Conservation (phyloP, 768 basidiomycete species). For the Lactifluus subvellereus region DNA sequence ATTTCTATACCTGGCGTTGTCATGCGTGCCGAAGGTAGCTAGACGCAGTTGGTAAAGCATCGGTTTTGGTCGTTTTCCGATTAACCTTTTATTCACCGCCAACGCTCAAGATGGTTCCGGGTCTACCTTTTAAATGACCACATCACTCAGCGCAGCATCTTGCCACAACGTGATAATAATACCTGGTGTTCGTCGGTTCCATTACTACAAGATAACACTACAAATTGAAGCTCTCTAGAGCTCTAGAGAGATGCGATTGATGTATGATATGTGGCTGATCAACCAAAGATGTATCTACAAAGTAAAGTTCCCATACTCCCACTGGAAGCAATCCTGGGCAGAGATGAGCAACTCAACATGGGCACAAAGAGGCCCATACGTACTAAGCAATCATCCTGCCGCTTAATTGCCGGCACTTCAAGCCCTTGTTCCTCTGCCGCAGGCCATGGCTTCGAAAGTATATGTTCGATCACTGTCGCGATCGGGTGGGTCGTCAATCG, state of each 20-base stretch:
- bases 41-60: too few relatives aligned
- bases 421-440: conserved; percentile 53
- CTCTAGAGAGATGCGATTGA: neutral
- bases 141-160: neutral
- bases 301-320: conserved; percentile 54
- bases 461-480: conserved; percentile 65
- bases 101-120: too few relatives aligned
- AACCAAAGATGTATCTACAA: neutral
- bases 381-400: conserved; percentile 69
- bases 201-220: neutral
- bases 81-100: too few relatives aligned
- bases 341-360: neutral
- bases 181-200: neutral
- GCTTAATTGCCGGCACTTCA: conserved; percentile 51
- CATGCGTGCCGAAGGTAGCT: too few relatives aligned
- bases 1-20: too few relatives aligned
- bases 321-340: conserved; percentile 62
- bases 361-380: conserved; percentile 26
- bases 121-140: too few relatives aligned
- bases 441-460: conserved; percentile 68
- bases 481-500: conserved; percentile 80
- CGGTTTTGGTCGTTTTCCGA: too few relatives aligned
- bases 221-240: neutral
- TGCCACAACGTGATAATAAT: neutral
- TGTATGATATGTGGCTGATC: neutral